A percentile compares a stretch with the other conserved stretches of the same genome.
These are phyloP conservation scores for Microthyrium microscopicum DNA, from an alignment of 2,329 filamentous ascomycete genomes.

Conservation along the genomic window DNA sequence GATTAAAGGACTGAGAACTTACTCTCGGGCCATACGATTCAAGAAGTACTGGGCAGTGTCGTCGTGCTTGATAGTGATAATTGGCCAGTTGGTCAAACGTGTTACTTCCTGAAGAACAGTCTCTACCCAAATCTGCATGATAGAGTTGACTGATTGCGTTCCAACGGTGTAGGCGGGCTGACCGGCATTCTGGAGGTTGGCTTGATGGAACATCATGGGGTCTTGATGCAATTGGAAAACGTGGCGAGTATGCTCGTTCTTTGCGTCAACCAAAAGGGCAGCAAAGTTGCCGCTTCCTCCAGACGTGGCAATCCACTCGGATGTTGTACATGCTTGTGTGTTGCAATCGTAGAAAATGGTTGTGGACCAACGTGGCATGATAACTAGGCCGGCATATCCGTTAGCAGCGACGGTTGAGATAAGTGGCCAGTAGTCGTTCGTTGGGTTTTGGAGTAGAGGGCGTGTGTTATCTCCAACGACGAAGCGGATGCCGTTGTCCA, in stretches of 20 bases:
- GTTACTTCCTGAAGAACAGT: slow-evolving; percentile 2
- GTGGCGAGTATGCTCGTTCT: slow-evolving; percentile 1
- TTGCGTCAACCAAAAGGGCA: not conserved
- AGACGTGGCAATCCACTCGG: slow-evolving; percentile 2
- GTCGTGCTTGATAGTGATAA: slow-evolving; percentile 39
- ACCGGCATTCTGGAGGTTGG: slow-evolving; percentile 2
- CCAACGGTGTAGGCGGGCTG: not conserved
- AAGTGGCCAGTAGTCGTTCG: slow-evolving; percentile 6
- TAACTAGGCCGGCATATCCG: slow-evolving; percentile 3
- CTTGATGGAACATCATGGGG: slow-evolving; percentile 7
- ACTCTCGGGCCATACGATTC: slow-evolving; percentile 36
- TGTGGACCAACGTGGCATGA: slow-evolving; percentile 5
- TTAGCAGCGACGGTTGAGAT: not conserved
- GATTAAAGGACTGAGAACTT: slow-evolving; percentile 28
- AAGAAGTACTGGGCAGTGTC: slow-evolving; percentile 35
- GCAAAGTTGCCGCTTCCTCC: slow-evolving; percentile 2
- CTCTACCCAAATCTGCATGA: slow-evolving; percentile 4
- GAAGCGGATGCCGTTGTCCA: slow-evolving; percentile 2
- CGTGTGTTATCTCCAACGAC: slow-evolving; percentile 6
- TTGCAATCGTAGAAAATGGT: slow-evolving; percentile 6
- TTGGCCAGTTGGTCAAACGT: slow-evolving; percentile 34
- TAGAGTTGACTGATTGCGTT: slow-evolving; percentile 2
- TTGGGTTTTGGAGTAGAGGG: not conserved
- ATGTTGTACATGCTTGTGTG: slow-evolving; percentile 1
- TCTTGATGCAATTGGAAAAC: slow-evolving; percentile 5